Base-by-base conservation (phyloP, 208 protist species). In the Leishmania major region DNA sequence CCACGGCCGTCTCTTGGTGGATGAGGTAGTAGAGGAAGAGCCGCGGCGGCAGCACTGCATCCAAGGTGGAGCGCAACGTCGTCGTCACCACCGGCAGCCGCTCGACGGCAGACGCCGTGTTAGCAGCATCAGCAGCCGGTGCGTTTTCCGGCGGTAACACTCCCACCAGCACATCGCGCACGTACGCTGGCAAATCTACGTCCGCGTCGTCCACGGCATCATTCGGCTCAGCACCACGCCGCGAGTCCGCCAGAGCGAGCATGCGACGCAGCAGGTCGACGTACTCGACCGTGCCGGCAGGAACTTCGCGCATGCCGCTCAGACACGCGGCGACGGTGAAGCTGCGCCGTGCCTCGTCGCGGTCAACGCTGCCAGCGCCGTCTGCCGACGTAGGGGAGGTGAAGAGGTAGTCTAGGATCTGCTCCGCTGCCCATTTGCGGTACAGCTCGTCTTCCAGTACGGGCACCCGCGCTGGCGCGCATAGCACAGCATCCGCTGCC, bases 41-140 rank as follows among this genome's bases (percentile, higher is more conserved):
- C 22, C 88, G 88, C 64, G 88, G 88, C 13, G 88, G 88, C n/a
- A 91, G 79, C 55, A 91, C 25, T 1, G 82, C 81, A 60, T 91
- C 84, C 13, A 91, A 60, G 47, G 85, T 53, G 28, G 83, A 78
- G 40, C 76, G 77, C 35, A 83, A 35, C 6, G 78, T 83, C 43
- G 70, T 43, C 11, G 79, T 53, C 25, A 87, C 84, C 25, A 87
- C 77, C 19, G 84, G 79, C 22, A 31, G 51, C 25, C 83, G 83
- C 47, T 74, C 37, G 37, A 70, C 43, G 35, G 53, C 60, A 37
- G 70, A 45, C 45, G 31, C 70, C 0, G 31, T 72, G 31, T 11
- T 43, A 7, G 31, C 66, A 6, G 40, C 66, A 31, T 45, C 25
- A 49, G 69, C 40, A 55, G 69, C 25, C 22, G 69, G 25, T 6